Percentiles rank a stretch among this genome's conserved stretches.
Conservation (phyloP, 768 basidiomycete species). For the Leccinum boreale region DNA sequence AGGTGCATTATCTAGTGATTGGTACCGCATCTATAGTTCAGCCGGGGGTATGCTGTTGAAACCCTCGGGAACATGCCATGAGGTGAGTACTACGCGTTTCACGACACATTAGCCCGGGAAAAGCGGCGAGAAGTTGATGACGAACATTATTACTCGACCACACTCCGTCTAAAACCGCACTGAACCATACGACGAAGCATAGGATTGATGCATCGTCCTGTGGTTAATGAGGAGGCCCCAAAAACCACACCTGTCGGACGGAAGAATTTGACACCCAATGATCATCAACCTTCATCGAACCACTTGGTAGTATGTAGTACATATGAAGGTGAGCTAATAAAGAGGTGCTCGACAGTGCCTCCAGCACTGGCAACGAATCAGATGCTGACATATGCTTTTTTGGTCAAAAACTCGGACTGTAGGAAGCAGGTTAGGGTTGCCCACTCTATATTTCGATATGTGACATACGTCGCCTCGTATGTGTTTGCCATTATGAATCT, state of each 20-base stretch:
- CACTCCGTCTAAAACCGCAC: not conserved
- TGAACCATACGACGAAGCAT: not conserved
- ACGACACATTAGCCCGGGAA: not conserved
- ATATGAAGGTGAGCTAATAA: no score
- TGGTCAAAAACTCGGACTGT: not conserved
- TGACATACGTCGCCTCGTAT: not conserved
- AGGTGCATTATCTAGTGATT: not conserved
- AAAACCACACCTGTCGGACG: not conserved
- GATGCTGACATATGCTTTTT: no score
- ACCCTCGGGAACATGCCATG: not conserved
- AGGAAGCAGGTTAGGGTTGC: not conserved
- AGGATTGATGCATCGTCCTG: not conserved
- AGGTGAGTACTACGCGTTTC: not conserved
- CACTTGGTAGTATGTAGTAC: not conserved
- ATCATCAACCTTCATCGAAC: not conserved
- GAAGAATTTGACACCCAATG: not conserved
- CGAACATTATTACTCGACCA: not conserved
- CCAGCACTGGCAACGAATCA: no score
- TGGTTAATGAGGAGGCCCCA: not conserved
- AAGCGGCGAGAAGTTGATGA: not conserved
- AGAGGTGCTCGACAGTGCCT: no score
- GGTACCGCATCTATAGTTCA: slow-evolving; percentile 11
- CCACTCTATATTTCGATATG: not conserved
- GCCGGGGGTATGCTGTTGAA: not conserved
- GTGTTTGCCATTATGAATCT: not conserved